Percentiles rank a stretch among this genome's conserved stretches.
These are phyloP conservation scores for Fusarium sp. DNA, from an alignment of 2,329 filamentous ascomycete genomes.

Conservation along the genomic window DNA sequence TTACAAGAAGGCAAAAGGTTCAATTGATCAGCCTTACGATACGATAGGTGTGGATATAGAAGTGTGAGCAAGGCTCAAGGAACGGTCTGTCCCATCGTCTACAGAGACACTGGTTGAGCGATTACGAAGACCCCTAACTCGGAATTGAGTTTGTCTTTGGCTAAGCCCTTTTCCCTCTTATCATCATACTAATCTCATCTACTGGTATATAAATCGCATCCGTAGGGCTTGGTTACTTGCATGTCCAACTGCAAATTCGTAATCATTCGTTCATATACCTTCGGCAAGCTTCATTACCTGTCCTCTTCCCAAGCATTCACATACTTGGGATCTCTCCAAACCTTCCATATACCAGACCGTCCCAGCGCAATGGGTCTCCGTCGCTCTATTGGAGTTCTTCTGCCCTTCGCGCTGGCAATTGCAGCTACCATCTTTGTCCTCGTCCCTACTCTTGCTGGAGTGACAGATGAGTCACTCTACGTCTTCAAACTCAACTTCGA, in stretches of 20 bases:
- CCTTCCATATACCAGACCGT: background rate
- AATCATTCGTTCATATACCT: too few relatives aligned
- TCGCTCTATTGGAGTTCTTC: background rate
- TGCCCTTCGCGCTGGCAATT: slow-evolving; percentile 1
- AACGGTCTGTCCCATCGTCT: background rate
- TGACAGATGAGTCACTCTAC: slow-evolving; percentile 3
- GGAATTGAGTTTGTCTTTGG: background rate
- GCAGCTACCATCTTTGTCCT: background rate
- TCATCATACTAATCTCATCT: too few relatives aligned
- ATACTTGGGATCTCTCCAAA: background rate
- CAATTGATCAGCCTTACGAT: background rate
- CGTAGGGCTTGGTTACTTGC: background rate
- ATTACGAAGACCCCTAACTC: background rate
- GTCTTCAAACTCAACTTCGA: background rate
- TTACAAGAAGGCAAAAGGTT: background rate
- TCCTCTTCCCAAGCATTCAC: background rate
- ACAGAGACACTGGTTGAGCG: background rate
- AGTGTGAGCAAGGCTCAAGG: background rate
- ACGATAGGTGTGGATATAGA: background rate
- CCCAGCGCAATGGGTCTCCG: background rate
- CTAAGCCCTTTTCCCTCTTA: background rate
- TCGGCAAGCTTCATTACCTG: too few relatives aligned
- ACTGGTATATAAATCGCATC: background rate
- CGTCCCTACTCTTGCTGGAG: background rate
- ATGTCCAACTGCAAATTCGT: too few relatives aligned